Base-by-base conservation (phyloP, 1,284 basidiomycete genomes). In the Ganoderma sinense region DNA sequence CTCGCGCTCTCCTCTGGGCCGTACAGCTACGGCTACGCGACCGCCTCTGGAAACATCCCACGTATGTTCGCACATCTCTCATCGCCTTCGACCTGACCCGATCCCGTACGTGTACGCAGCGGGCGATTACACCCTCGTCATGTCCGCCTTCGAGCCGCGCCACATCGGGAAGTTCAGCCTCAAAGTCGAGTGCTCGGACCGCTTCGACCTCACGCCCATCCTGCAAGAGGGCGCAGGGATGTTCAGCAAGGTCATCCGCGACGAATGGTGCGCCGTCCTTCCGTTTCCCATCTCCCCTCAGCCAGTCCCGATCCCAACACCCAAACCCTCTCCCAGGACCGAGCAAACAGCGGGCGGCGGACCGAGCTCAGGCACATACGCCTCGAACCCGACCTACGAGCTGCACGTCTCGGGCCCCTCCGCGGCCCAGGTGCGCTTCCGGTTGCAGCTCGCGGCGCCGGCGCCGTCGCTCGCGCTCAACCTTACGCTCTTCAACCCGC, bases 201-300 rank as follows among this genome's bases (percentile, higher is more conserved):
- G 87, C n/a, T 86, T 92, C 65, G 88, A 91, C 55, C 81, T 97
- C 68, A 90, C 89, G 71, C 83, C 91, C 1, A 97, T 99, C 73
- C 92, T 93, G 0, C 89, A 91, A 67, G 97, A 98, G 81, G 96
- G 96, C 0, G 95, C 96, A 0, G 97, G 97, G 0, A 95, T 98
- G 96, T 97, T 92, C 78, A 83, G 82, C 40, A 91, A 94, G 71
- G 79, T 85, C 0, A 74, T 94, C 4, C 85, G 82, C 26, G 94
- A 92, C 1, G 80, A 83, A 62, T 97, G 96, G 96, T 94, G 75
- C 69, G 88, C 16, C 40, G 18, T 39, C 39, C 31, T 13, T 14
- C 31, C 36, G n/a, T n/a, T n/a, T 8, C 4, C 36, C 20, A n/a
- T 14, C 14, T 31, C 31, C 31, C 20, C 36, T 10, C 23, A 64